A percentile compares a stretch with the other conserved stretches of the same genome.
Conservation (phyloP, 257 asterid species). For the Nicotiana undulata region DNA sequence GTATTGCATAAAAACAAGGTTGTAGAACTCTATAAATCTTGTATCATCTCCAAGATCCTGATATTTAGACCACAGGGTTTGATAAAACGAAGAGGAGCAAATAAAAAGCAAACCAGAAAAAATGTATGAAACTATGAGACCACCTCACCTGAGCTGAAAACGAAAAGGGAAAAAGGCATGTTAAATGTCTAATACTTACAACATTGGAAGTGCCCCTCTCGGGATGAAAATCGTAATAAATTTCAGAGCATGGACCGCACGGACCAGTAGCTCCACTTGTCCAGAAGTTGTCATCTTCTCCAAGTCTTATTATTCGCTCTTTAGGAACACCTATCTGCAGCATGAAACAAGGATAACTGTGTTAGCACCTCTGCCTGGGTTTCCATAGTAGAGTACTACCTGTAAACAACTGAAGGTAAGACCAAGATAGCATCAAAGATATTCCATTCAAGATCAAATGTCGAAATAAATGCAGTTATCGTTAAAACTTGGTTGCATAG, state of each 20-base stretch:
- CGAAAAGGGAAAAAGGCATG: background rate
- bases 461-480: background rate
- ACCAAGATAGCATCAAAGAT: background rate
- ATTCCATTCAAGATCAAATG: background rate
- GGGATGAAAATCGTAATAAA: constrained; percentile 90
- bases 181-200: constrained; percentile 35
- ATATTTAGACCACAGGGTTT: constrained; percentile 11
- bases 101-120: constrained; percentile 8
- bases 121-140: background rate
- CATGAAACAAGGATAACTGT: constrained; percentile 13
- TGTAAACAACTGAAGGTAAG: background rate
- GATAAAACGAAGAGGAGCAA: background rate
- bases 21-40: constrained; percentile 95
- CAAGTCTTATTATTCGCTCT: constrained; percentile 67
- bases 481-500: background rate
- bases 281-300: constrained; percentile 96
- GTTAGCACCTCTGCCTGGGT: background rate
- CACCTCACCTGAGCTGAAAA: constrained; percentile 8
- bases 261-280: constrained; percentile 95
- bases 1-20: constrained; percentile 95
- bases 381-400: background rate
- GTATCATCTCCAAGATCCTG: constrained; percentile 97
- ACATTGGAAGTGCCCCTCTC: constrained; percentile 62
- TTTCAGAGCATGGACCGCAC: constrained; percentile 93
- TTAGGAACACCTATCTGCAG: constrained; percentile 75